These are phyloP conservation scores for Neonectria coccinea DNA, from an alignment of 2,329 filamentous ascomycete species.

Conservation along the genomic window DNA sequence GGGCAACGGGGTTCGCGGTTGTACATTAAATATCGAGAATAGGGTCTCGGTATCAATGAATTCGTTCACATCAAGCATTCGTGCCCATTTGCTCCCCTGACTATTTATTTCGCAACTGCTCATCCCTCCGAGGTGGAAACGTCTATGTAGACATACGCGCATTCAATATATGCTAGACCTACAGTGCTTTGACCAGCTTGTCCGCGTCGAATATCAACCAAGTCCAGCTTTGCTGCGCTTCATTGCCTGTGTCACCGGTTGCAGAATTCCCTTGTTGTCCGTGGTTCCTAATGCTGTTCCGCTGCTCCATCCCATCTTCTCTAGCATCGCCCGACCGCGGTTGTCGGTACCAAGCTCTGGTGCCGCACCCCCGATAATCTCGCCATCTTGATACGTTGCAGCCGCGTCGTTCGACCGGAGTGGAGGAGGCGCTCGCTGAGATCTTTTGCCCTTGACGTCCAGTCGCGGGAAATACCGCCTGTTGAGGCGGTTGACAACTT, in stretches of 20 bases:
- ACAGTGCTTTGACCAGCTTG: not conserved
- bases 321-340: constrained; percentile 85
- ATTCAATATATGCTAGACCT: too few species aligned
- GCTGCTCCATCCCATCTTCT: constrained; percentile 96
- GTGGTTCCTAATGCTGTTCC: constrained; percentile 85
- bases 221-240: constrained; percentile 88
- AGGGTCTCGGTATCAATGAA: constrained; percentile 70
- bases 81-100: constrained; percentile 18
- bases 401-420: constrained; percentile 36
- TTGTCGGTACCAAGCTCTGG: constrained; percentile 87
- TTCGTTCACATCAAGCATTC: constrained; percentile 67
- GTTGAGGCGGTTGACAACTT: constrained; percentile 48
- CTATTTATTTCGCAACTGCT: not conserved
- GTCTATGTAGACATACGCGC: too few species aligned
- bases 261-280: constrained; percentile 89
- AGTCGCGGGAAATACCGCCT: constrained; percentile 68
- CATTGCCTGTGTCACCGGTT: constrained; percentile 87
- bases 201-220: constrained; percentile 63
- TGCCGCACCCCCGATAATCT: constrained; percentile 86
- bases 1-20: constrained; percentile 78
- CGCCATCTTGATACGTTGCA: constrained; percentile 79
- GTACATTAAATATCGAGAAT: constrained; percentile 78
- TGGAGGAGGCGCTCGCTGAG: constrained; percentile 45
- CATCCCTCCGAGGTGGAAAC: too few species aligned
- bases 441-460: constrained; percentile 56